Evolutionary conservation across 2,329 filamentous ascomycete species (phyloP).

Genomic region (Alternaria sp.): DNA sequence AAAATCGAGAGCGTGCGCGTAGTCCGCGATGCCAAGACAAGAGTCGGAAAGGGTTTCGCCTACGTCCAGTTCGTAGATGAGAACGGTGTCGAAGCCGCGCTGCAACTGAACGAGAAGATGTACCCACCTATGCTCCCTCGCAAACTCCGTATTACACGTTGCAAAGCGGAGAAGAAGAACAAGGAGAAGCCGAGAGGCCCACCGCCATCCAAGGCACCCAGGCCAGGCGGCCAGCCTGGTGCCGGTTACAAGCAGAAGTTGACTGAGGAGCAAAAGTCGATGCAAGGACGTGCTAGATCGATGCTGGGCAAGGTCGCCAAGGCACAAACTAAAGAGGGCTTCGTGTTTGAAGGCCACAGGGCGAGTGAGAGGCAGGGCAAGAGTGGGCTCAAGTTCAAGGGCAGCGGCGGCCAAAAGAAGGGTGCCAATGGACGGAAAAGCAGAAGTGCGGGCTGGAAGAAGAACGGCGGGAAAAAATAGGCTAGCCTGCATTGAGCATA

Average conservation of each 20-base stretch:
- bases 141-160: slow-evolving; percentile 82
- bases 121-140: slow-evolving; percentile 95
- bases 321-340: slow-evolving; percentile 67
- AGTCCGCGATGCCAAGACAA: slow-evolving; percentile 84
- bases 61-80: slow-evolving; percentile 94
- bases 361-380: slow-evolving; percentile 71
- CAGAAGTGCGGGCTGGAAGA: slow-evolving; percentile 55
- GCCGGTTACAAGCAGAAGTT: slow-evolving; percentile 72
- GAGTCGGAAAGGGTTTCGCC: slow-evolving; percentile 95
- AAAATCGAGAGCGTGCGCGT: slow-evolving; percentile 93
- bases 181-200: slow-evolving; percentile 41
- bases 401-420: slow-evolving; percentile 54
- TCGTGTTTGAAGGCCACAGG: slow-evolving; percentile 83
- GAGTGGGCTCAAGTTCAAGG: slow-evolving; percentile 63
- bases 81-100: slow-evolving; percentile 88
- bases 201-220: slow-evolving; percentile 29
- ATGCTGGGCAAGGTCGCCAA: slow-evolving; percentile 75
- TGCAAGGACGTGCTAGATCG: slow-evolving; percentile 74
- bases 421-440: slow-evolving; percentile 53
- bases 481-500: not conserved
- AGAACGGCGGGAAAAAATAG: slow-evolving; percentile 43
- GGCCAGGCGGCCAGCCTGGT: slow-evolving; percentile 49
- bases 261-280: slow-evolving; percentile 72
- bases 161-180: slow-evolving; percentile 67
- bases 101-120: slow-evolving; percentile 87